Base-by-base conservation (phyloP, 371 early-diverging fungal species). In the Phascolomyces articulosus region DNA sequence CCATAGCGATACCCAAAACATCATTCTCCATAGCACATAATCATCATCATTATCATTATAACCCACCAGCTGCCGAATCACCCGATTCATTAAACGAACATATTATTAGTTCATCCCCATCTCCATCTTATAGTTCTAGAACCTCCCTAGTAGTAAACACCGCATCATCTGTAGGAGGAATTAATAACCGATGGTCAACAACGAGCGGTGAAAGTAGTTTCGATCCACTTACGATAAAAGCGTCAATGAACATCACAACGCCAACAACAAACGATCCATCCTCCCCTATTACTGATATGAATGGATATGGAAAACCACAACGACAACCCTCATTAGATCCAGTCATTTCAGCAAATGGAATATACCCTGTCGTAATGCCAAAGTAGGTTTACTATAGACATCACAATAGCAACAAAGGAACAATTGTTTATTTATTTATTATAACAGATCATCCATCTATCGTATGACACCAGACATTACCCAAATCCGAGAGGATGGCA, bases 391-490 rank as follows among this genome's bases (percentile, higher is more conserved):
- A 20, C 18, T 6, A 20, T 38, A 6, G n/a, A n/a, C n/a, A n/a
- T n/a, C n/a, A n/a, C n/a, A 53, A 23, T 55, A 55, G 13, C 6
- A 24, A 55, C 20, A n/a, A 8, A 7, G 3, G 23, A 23, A 51
- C 4, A 13, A 10, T 4, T n/a, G n/a, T n/a, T n/a, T n/a, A n/a
- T n/a, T n/a, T n/a, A n/a, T n/a, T n/a, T n/a, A n/a, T n/a, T n/a
- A n/a, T 13, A 29, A 66, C 11, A 81, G 82, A 67, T 79, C 82
- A 18, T 72, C 75, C 6, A 70, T 82, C 40, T 72, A 64, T 11
- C 79, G 72, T 24, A 79, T 82, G 82, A 73, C 72, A 53, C 82
- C 82, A 10, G 82, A 82, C 60, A 82, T 79, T 26, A 78, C 82
- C 0, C 71, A 68, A 40, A 53, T 68, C 20, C 66, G 67, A 41